Evolutionary conservation across 2,329 filamentous ascomycete species (phyloP).

Genomic region (Ophiostoma novo-ulmi): DNA sequence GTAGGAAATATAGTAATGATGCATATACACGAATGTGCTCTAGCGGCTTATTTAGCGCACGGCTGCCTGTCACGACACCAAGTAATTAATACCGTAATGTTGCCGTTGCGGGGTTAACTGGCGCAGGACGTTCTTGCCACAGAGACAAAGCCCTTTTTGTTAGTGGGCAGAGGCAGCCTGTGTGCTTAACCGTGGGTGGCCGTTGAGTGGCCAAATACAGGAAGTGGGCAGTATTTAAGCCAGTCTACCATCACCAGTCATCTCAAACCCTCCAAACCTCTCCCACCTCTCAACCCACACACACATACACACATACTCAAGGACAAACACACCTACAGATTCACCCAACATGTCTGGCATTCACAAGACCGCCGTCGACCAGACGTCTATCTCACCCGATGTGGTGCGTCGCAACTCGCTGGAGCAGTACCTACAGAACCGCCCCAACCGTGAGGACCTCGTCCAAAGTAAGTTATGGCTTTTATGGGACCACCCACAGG

Average conservation of each 20-base stretch:
- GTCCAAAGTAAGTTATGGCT: constrained; percentile 61
- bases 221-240: background rate
- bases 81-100: background rate
- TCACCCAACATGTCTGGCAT: constrained; percentile 34
- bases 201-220: constrained; percentile 14
- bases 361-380: constrained; percentile 40
- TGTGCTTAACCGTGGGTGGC: background rate
- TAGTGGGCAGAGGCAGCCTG: background rate
- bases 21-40: background rate
- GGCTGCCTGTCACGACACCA: background rate
- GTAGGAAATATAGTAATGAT: background rate
- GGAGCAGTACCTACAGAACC: constrained; percentile 65
- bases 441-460: constrained; percentile 69
- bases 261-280: background rate
- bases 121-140: constrained; percentile 17
- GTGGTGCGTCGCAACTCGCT: constrained; percentile 61
- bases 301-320: background rate
- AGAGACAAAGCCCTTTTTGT: constrained; percentile 14
- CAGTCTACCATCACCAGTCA: background rate
- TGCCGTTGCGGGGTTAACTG: constrained; percentile 25
- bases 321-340: background rate
- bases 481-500: constrained; percentile 22
- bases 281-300: background rate
- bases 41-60: background rate
- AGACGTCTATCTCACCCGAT: constrained; percentile 52